Evolutionary conservation across 2,329 filamentous ascomycete genomes (phyloP).

Genomic region (Trichoderma koningii): DNA sequence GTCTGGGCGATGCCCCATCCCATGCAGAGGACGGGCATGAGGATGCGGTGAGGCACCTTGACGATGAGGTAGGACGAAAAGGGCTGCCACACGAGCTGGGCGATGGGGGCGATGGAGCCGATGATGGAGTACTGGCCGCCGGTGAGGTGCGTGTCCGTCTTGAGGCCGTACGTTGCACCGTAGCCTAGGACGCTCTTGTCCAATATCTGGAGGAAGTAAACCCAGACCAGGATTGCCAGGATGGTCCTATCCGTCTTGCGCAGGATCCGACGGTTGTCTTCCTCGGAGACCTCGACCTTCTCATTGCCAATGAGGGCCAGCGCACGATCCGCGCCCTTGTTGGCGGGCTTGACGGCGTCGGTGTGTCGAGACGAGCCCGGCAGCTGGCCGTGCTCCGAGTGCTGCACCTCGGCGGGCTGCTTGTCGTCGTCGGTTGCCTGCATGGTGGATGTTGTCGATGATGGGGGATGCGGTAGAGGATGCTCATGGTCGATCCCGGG

Average conservation of each 20-base stretch:
- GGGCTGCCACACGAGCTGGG: conserved; percentile 62
- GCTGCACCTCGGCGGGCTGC: conserved; percentile 8
- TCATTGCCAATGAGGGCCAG: conserved; percentile 17
- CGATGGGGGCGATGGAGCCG: conserved; percentile 59
- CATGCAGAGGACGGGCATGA: conserved; percentile 55
- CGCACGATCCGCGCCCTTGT: conserved; percentile 13
- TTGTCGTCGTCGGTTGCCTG: conserved; percentile 15
- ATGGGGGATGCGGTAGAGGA: not conserved
- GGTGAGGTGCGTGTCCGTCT: conserved; percentile 51
- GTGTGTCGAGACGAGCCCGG: not conserved
- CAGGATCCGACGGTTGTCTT: conserved; percentile 49
- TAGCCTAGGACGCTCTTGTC: conserved; percentile 61
- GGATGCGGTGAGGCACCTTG: conserved; percentile 59
- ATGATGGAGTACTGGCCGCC: conserved; percentile 60
- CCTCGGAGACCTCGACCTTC: conserved; percentile 28
- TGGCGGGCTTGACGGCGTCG: not conserved
- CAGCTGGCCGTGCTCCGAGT: conserved; percentile 6
- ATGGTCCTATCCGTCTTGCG: conserved; percentile 64
- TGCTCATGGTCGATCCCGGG: too few species aligned
- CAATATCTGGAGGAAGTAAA: conserved; percentile 62
- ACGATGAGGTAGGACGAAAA: conserved; percentile 63
- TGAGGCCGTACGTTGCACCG: conserved; percentile 58
- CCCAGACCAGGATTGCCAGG: conserved; percentile 56
- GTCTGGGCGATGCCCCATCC: conserved; percentile 49
- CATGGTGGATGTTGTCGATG: not conserved